These are phyloP conservation scores for Pichia cephalocereana DNA, from an alignment of 805 yeast genomes.

Conservation along the genomic window DNA sequence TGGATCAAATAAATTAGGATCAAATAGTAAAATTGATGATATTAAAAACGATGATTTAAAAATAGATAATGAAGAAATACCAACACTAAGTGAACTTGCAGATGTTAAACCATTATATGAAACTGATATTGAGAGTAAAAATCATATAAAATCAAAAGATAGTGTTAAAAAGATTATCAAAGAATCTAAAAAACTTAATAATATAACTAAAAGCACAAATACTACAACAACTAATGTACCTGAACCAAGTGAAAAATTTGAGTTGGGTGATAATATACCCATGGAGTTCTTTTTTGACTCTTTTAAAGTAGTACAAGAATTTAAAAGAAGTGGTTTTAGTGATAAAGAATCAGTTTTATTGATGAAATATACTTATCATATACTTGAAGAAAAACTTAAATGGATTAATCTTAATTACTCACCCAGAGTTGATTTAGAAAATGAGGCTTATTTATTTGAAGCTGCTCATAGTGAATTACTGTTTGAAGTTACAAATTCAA, in stretches of 20 bases:
- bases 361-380: conserved; percentile 33
- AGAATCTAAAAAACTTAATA: neutral
- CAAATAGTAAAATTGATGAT: too few relatives aligned
- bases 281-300: conserved; percentile 47
- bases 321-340: conserved; percentile 49
- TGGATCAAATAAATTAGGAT: too few relatives aligned
- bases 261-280: conserved; percentile 13
- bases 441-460: conserved; percentile 80
- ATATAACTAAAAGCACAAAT: neutral
- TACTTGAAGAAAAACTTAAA: conserved; percentile 31
- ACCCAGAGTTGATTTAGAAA: conserved; percentile 64
- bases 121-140: neutral
- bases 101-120: neutral
- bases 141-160: neutral
- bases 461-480: conserved; percentile 85
- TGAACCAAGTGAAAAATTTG: neutral
- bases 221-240: neutral
- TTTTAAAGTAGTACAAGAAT: conserved; percentile 45
- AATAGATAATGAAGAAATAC: neutral
- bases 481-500: conserved; percentile 63
- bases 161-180: neutral
- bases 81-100: neutral
- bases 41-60: neutral
- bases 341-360: conserved; percentile 52
- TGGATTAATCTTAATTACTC: conserved; percentile 40